Base-by-base conservation (phyloP, 345 rosid species). In the Alliaria petiolata region DNA sequence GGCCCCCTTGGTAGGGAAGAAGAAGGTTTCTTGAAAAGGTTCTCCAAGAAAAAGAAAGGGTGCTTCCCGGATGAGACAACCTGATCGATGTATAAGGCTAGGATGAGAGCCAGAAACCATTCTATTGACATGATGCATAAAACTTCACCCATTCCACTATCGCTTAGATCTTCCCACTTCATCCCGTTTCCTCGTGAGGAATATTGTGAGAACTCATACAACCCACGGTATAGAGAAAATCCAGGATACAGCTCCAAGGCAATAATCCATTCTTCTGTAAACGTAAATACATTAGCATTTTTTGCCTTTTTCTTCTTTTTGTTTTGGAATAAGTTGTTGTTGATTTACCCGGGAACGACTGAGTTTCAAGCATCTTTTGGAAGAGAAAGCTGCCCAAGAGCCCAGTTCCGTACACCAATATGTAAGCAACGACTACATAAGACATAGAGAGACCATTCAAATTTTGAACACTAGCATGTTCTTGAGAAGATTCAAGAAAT, bases 211-310 rank as follows among this genome's bases (percentile, higher is more conserved):
- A 91, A 85, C 79, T 93, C 96, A 42, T 93, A 93, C 69, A 93
- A 60, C 8, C 97, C 98, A 13, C 96, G 98, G 63, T 80, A 91
- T n/a, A 93, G 56, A 46, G 96, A 62, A 67, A 93, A 93, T 25
- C 98, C 95, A 12, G 98, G 98, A 79, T 83, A 93, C 73, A 93
- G 68, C 84, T 93, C 96, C 88, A 93, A 57, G 14, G 72, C 76
- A 54, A 80, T 67, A 65, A 91, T 73, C 89, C 87, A 81, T 15
- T 62, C 76, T 60, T 85, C 98, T 93, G 81, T 62, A 78, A 81
- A 19, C 62, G 15, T 40, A 77, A 36, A 77, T 0, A 13, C 13
- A 51, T 6, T 28, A n/a, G 35, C 17, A 26, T 6, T 0, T 26
- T 3, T 3, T 11, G 25, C 12, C 14, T 52, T 12, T 26, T 52